Evolutionary conservation across 805 yeast species (phyloP).

Genomic region (Hanseniaspora valbyensis): DNA sequence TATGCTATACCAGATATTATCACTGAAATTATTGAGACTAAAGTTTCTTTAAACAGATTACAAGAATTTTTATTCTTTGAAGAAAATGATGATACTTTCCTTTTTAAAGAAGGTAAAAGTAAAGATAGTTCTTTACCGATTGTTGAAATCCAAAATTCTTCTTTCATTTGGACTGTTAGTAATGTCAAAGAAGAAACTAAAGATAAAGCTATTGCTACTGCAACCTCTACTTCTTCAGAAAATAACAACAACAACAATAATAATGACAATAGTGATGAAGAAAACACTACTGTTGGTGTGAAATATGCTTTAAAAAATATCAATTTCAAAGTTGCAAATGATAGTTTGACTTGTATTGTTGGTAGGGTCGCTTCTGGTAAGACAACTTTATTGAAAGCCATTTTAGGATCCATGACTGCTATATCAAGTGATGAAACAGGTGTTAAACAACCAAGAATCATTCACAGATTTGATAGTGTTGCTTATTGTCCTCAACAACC

Average conservation of each 20-base stretch:
- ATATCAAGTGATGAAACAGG: conserved; percentile 17
- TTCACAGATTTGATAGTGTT: conserved; percentile 28
- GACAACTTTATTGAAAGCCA: conserved; percentile 43
- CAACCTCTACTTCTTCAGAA: not conserved
- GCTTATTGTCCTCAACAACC: conserved; percentile 56
- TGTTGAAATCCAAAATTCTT: conserved; percentile 38
- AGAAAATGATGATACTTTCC: conserved; percentile 34
- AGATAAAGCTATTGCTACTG: not conserved
- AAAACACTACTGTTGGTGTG: conserved; percentile 34
- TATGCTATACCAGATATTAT: conserved; percentile 48
- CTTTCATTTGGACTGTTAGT: conserved; percentile 40
- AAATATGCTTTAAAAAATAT: conserved; percentile 40
- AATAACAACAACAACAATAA: conserved; percentile 10
- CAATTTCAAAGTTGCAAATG: conserved; percentile 40
- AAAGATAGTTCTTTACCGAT: conserved; percentile 23
- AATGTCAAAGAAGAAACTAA: not conserved
- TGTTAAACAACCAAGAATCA: conserved; percentile 22
- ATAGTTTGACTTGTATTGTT: conserved; percentile 47
- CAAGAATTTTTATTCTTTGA: conserved; percentile 38
- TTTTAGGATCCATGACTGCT: conserved; percentile 44
- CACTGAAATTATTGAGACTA: conserved; percentile 46
- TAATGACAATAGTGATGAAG: no score
- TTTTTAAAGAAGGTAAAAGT: conserved; percentile 24
- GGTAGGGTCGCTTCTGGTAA: conserved; percentile 64
- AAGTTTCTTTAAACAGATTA: conserved; percentile 48